Conservation (phyloP, 2,329 filamentous ascomycete genomes). For the Tricladium varicosporioides region DNA sequence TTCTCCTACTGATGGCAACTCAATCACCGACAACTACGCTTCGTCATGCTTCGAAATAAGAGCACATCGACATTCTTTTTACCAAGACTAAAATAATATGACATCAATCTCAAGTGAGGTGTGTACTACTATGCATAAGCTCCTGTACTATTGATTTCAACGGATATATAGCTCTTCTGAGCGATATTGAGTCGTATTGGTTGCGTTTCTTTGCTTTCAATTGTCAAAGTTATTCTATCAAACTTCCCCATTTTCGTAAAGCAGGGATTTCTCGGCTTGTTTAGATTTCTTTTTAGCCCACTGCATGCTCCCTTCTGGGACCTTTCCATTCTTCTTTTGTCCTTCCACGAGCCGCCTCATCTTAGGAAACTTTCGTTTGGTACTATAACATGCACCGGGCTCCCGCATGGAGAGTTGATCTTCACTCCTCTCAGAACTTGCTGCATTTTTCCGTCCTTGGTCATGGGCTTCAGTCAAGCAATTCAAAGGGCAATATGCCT, state of each 20-base stretch:
- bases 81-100: too few species aligned
- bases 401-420: not conserved
- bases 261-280: not conserved
- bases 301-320: not conserved
- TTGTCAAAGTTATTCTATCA: not conserved
- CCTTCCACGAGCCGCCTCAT: not conserved
- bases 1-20: too few species aligned
- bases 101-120: too few species aligned
- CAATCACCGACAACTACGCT: too few species aligned
- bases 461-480: not conserved
- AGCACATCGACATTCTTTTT: too few species aligned
- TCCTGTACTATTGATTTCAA: too few species aligned
- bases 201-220: not conserved
- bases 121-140: too few species aligned
- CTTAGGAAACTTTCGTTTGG: not conserved
- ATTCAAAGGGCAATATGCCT: not conserved
- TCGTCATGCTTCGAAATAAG: too few species aligned
- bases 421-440: not conserved
- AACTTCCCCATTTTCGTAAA: not conserved
- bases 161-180: too few species aligned
- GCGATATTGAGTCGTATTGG: too few species aligned
- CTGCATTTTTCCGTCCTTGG: not conserved
- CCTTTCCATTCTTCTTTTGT: not conserved
- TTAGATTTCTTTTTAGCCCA: not conserved
- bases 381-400: not conserved